phyloP scores from a whole-genome alignment of 306 rosid species.

The Vigna radiata region DNA sequence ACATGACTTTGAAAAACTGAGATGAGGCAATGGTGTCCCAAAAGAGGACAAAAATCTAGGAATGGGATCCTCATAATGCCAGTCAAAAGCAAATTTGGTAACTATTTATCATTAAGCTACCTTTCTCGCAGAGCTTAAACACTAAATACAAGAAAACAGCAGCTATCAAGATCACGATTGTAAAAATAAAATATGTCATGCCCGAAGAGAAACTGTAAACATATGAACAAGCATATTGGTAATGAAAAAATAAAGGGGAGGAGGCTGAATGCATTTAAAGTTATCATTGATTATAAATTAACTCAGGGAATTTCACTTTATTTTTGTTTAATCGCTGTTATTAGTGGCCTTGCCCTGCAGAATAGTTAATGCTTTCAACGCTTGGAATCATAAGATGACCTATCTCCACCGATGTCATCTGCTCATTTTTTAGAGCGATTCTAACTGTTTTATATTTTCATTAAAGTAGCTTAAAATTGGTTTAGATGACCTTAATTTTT shows the following conservation, averaged over 20 bases:
- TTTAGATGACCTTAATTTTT: neutral
- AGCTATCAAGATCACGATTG: too few species aligned
- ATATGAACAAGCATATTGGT: too few species aligned
- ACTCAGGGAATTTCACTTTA: neutral
- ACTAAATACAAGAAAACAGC: too few species aligned
- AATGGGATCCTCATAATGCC: too few species aligned
- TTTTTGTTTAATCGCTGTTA: neutral
- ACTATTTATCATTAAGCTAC: neutral
- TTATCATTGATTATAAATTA: conserved; percentile 5
- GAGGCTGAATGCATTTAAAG: conserved; percentile 27
- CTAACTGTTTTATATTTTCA: neutral
- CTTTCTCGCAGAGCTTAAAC: too few species aligned
- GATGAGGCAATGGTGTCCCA: neutral
- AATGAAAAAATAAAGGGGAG: neutral
- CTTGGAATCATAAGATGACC: conserved; percentile 19
- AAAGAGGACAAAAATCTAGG: too few species aligned
- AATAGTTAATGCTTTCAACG: neutral
- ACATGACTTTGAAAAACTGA: neutral
- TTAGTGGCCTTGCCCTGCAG: conserved; percentile 5
- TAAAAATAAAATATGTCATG: too few species aligned
- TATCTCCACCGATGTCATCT: neutral
- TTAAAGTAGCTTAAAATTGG: neutral
- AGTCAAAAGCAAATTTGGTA: too few species aligned
- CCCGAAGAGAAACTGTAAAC: too few species aligned
- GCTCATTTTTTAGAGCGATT: neutral